Conservation (phyloP, 768 basidiomycete species). For the Lepiota brunneoincarnata region DNA sequence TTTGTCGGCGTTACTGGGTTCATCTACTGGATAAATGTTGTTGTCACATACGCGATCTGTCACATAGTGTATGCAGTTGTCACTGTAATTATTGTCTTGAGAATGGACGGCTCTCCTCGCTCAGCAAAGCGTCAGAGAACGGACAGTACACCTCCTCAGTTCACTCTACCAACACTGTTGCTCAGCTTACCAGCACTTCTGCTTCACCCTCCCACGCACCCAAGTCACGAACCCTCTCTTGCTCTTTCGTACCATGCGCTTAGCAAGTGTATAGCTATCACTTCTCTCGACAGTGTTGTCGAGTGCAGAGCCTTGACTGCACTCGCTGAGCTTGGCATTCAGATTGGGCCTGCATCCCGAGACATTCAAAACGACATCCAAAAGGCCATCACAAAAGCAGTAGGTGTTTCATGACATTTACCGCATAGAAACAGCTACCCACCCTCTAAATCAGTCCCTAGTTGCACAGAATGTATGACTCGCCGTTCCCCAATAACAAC, state of each 20-base stretch:
- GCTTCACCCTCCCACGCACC: slow-evolving; percentile 63
- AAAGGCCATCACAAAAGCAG: slow-evolving; percentile 66
- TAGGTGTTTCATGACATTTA: slow-evolving; percentile 33
- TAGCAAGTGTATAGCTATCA: slow-evolving; percentile 48
- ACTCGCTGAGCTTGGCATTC: slow-evolving; percentile 67
- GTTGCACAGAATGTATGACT: slow-evolving; percentile 59
- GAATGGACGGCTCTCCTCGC: slow-evolving; percentile 1
- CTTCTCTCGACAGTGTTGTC: slow-evolving; percentile 49
- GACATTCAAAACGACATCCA: slow-evolving; percentile 62
- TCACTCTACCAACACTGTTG: slow-evolving; percentile 47
- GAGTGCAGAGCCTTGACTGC: slow-evolving; percentile 74
- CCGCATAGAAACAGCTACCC: slow-evolving; percentile 1
- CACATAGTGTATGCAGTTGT: background rate
- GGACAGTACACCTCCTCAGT: slow-evolving; percentile 12
- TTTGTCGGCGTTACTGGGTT: background rate
- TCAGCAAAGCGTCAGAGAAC: slow-evolving; percentile 14
- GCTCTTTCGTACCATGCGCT: slow-evolving; percentile 55
- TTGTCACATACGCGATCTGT: slow-evolving; percentile 9
- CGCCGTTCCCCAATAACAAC: background rate
- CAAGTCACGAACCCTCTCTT: slow-evolving; percentile 50
- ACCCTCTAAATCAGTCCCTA: slow-evolving; percentile 38
- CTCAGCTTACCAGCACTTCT: slow-evolving; percentile 61
- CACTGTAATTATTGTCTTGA: background rate
- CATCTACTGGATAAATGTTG: background rate
- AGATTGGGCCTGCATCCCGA: slow-evolving; percentile 46